Conservation (phyloP, 208 protist species). For the Trypanosoma grayi region DNA sequence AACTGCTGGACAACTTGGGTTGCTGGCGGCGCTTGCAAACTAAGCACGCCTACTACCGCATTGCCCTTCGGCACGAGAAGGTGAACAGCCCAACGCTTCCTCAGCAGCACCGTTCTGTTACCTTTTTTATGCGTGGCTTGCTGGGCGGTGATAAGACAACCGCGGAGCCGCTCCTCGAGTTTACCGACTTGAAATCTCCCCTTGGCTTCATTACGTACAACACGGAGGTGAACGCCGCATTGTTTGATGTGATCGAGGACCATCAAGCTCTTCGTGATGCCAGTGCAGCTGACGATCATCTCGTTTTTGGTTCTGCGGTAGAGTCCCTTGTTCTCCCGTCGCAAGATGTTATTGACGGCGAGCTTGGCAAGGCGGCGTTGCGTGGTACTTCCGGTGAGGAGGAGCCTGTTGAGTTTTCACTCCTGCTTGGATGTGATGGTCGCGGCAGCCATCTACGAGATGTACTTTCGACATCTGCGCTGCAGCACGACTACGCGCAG, state of each 20-base stretch:
- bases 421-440: constrained; percentile 83
- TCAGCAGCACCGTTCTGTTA: constrained; percentile 34
- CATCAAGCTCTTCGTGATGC: constrained; percentile 14
- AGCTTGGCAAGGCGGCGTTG: constrained; percentile 33
- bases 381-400: constrained; percentile 20
- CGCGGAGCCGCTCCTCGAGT: constrained; percentile 69
- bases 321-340: constrained; percentile 40
- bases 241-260: constrained; percentile 65
- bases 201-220: constrained; percentile 85
- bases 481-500: constrained; percentile 85
- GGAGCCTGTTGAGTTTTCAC: constrained; percentile 34
- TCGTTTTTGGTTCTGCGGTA: constrained; percentile 55
- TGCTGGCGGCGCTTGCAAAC: constrained; percentile 65
- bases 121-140: constrained; percentile 55
- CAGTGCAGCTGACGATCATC: constrained; percentile 22
- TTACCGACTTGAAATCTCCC: constrained; percentile 73
- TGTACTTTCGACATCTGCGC: constrained; percentile 37
- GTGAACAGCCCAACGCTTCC: constrained; percentile 55
- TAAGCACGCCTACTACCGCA: constrained; percentile 87
- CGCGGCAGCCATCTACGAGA: constrained; percentile 73
- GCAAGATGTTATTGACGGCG: constrained; percentile 39
- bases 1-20: constrained; percentile 75
- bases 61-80: constrained; percentile 81
- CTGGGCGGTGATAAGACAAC: constrained; percentile 36
- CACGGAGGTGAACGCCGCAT: constrained; percentile 57